Conservation (phyloP, 1,284 basidiomycete species). For the Cystobasidium sp. region DNA sequence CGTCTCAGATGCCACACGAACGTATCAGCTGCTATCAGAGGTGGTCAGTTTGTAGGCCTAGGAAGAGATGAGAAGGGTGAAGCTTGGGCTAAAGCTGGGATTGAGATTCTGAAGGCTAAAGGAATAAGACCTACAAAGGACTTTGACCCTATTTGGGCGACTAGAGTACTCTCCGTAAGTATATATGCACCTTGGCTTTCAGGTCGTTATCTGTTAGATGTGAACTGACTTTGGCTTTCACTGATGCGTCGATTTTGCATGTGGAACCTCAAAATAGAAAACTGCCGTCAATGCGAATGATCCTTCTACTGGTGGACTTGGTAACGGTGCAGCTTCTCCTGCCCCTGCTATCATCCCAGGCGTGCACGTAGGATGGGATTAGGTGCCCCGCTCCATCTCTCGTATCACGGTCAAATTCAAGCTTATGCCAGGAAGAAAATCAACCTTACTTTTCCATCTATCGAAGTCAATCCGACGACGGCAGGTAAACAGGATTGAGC, state of each 20-base stretch:
- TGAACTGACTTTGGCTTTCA: too few relatives aligned
- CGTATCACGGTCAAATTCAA: neutral
- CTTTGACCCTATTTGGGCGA: slow-evolving; percentile 32
- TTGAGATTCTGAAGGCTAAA: neutral
- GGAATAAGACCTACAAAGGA: slow-evolving; percentile 3
- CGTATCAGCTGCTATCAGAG: slow-evolving; percentile 18
- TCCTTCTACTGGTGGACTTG: neutral
- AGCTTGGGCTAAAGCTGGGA: slow-evolving; percentile 5
- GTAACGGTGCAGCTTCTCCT: neutral
- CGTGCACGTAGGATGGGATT: slow-evolving; percentile 11
- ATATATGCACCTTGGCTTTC: neutral
- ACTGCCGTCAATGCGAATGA: neutral
- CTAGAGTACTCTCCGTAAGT: slow-evolving; percentile 5
- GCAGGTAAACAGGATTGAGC: too few relatives aligned
- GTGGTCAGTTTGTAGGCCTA: slow-evolving; percentile 4
- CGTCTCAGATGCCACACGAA: slow-evolving; percentile 26
- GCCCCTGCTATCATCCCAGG: neutral
- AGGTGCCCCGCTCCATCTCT: neutral
- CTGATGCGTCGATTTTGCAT: neutral
- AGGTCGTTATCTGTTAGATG: too few relatives aligned
- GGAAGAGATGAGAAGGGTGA: slow-evolving; percentile 6
- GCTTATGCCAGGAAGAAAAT: neutral
- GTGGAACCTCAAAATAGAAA: neutral
- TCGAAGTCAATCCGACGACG: too few relatives aligned
- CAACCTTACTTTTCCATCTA: neutral